A percentile compares a stretch with the other conserved stretches of the same genome.
phyloP scores from a whole-genome alignment of 306 rosid species.

The Prunus salicina region DNA sequence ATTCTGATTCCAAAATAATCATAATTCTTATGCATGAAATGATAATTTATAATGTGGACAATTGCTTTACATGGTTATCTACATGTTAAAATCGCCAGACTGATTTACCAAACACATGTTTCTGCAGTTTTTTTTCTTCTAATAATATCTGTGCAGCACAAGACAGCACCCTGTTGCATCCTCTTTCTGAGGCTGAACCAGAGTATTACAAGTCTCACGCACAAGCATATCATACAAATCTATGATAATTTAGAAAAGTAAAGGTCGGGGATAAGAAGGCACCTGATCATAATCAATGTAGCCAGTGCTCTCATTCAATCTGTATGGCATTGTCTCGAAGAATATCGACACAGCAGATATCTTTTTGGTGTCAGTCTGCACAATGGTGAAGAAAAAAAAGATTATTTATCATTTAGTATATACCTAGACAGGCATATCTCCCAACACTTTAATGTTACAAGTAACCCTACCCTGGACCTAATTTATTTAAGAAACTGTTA shows the following conservation, averaged over 20 bases:
- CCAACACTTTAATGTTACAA: too few relatives aligned
- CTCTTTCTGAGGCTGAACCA: not conserved
- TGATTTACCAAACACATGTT: not conserved
- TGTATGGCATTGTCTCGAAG: conserved; percentile 89
- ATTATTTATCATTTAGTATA: conserved; percentile 6
- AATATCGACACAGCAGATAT: conserved; percentile 82
- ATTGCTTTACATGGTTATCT: not conserved
- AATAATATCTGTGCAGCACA: not conserved
- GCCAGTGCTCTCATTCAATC: conserved; percentile 83
- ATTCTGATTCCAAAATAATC: not conserved
- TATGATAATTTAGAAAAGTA: not conserved
- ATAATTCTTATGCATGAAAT: not conserved
- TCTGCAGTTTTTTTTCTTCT: not conserved
- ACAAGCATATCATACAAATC: not conserved
- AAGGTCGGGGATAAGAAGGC: conserved; percentile 1
- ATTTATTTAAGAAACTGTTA: too few relatives aligned
- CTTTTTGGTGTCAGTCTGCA: conserved; percentile 92
- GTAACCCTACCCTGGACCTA: too few relatives aligned
- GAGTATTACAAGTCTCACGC: not conserved
- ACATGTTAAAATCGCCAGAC: not conserved
- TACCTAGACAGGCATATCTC: not conserved
- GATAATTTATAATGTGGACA: not conserved
- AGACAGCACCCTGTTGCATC: not conserved
- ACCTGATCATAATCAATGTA: conserved; percentile 97
- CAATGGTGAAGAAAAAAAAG: conserved; percentile 3